Evolutionary conservation across 163 green algal species (phyloP), one percentile per base, ranked within the genome.

Genomic region (Scenedesmus sp.): DNA sequence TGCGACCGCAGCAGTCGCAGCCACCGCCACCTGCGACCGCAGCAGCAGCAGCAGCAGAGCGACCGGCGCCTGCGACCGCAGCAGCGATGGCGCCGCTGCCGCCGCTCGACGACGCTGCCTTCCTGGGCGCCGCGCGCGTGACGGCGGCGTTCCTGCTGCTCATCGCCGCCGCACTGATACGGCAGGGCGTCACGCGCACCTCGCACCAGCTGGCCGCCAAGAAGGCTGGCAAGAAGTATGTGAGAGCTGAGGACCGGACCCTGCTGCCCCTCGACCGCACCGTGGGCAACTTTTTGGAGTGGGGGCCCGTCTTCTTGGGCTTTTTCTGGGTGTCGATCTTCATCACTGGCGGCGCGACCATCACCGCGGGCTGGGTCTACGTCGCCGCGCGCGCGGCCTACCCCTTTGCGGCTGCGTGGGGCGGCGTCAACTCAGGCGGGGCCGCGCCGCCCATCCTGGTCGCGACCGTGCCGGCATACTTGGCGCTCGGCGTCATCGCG

Each of bases 271-370:
- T 72, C 51, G 72, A 80, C 60, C 51, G 72, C 22, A 62, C 60
- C 18, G 72, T 80, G 17, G 72, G 72, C 44, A 80, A 80, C 72
- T 22, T 71, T 22, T 31, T 80, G 13, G 72, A 80, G 45, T 80
- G 72, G 72, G 24, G 31, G 26, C 58, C 48, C 0, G 28, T 29
- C 15, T 80, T 80, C 47, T 47, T 80, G 17, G 58, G 72, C n/a
- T 29, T 80, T n/a, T 80, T 80, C 56, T 80, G 72, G 72, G 47
- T 64, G 29, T 56, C 63, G n/a, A 66, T 65, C 17, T 26, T 65
- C 14, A 4, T 63, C 26, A 56, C 69, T 31, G 51, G 36, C 3
- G 72, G 58, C 10, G 60, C 29, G 24, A 80, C 72, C 18, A 18
- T 53, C 1, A 80, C 22, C 4, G 26, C 47, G 7, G 60, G 72